Evolutionary conservation across 768 basidiomycete genomes (phyloP).

Genomic region (Serendipita sp.): DNA sequence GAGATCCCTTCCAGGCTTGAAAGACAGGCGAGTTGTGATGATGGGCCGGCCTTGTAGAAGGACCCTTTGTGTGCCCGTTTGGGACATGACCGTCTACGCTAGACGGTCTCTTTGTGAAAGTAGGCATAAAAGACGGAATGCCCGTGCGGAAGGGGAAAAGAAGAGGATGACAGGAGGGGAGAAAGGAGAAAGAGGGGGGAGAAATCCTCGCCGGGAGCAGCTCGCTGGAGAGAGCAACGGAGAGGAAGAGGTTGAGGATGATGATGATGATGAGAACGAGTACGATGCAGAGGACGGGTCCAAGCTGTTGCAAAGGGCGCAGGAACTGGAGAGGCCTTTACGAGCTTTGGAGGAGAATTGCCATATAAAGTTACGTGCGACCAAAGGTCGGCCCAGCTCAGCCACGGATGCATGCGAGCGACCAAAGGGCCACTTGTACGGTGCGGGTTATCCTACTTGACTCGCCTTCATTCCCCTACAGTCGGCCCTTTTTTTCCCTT

Average conservation of each 20-base stretch:
- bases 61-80: not conserved
- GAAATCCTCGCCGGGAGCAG: too few species aligned
- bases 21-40: slow-evolving; percentile 2
- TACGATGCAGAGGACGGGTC: not conserved
- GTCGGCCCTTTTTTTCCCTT: too few species aligned
- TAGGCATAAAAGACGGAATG: not conserved
- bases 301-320: not conserved
- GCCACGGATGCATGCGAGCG: too few species aligned
- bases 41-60: not conserved
- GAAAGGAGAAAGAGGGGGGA: too few species aligned
- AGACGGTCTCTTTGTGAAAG: not conserved
- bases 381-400: too few species aligned
- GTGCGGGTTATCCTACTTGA: not conserved
- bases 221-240: not conserved
- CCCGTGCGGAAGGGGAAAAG: not conserved
- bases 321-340: not conserved
- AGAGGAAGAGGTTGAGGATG: not conserved
- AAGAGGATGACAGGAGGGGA: too few species aligned
- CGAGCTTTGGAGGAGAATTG: slow-evolving; percentile 10
- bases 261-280: not conserved
- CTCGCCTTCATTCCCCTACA: not conserved
- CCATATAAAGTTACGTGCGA: slow-evolving; percentile 10
- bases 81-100: not conserved
- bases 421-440: not conserved
- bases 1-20: slow-evolving; percentile 7